Conservation (phyloP, 2,329 filamentous ascomycete species). For the Cadophora gregata region DNA sequence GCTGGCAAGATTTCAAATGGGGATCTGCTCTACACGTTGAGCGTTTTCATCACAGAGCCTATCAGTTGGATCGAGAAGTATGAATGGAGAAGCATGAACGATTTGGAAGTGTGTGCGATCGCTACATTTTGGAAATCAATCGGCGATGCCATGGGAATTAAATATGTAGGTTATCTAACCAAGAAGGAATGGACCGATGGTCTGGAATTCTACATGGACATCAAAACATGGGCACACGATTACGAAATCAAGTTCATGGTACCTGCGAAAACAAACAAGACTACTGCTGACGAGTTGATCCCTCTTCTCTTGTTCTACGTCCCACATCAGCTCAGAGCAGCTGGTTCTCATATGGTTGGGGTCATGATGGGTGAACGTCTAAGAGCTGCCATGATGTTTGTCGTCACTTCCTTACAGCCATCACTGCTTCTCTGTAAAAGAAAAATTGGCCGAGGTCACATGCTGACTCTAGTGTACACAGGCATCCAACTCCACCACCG, state of each 20-base stretch:
- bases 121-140: conserved; percentile 74
- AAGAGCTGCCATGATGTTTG: conserved; percentile 68
- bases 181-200: conserved; percentile 54
- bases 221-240: conserved; percentile 53
- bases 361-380: conserved; percentile 69
- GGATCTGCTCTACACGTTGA: conserved; percentile 70
- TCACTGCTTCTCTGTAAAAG: no score
- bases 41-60: conserved; percentile 71
- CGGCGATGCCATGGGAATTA: conserved; percentile 73
- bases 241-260: conserved; percentile 69
- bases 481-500: conserved; percentile 52
- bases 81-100: conserved; percentile 73
- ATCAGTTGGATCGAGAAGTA: conserved; percentile 65
- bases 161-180: conserved; percentile 45
- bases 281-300: conserved; percentile 63
- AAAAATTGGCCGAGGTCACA: neutral
- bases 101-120: conserved; percentile 71
- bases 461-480: conserved; percentile 35
- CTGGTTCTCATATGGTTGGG: conserved; percentile 57
- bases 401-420: conserved; percentile 20
- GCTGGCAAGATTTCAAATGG: conserved; percentile 64
- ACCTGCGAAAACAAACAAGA: conserved; percentile 54
- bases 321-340: conserved; percentile 52
- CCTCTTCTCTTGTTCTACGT: conserved; percentile 64
- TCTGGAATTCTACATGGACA: conserved; percentile 57